These are phyloP conservation scores for Zarea fungicola DNA, from an alignment of 2,329 filamentous ascomycete genomes.

Conservation along the genomic window DNA sequence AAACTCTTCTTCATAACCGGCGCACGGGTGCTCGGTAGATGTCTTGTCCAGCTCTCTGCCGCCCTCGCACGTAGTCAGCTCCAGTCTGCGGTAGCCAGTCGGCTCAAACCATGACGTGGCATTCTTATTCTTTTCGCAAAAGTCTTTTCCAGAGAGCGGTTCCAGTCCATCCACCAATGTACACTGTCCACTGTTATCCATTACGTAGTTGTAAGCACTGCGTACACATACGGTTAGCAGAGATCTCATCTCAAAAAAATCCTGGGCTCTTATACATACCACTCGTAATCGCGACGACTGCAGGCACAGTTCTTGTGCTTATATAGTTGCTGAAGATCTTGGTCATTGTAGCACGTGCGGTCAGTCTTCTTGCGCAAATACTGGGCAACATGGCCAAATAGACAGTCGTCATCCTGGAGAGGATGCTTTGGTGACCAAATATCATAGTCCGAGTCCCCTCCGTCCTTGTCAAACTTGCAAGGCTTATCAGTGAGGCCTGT, in stretches of 20 bases:
- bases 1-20: conserved; percentile 77
- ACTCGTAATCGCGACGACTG: conserved; percentile 84
- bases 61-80: conserved; percentile 78
- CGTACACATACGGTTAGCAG: conserved; percentile 23
- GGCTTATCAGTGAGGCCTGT: conserved; percentile 67
- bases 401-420: conserved; percentile 67
- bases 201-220: conserved; percentile 91
- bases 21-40: conserved; percentile 53
- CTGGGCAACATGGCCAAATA: conserved; percentile 85
- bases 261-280: conserved; percentile 54
- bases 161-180: conserved; percentile 66
- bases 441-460: conserved; percentile 64
- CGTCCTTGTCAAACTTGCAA: conserved; percentile 65
- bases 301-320: conserved; percentile 76
- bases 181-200: conserved; percentile 72
- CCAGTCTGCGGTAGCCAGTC: conserved; percentile 84
- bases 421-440: conserved; percentile 88
- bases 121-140: conserved; percentile 58
- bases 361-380: conserved; percentile 88
- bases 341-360: conserved; percentile 75
- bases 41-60: conserved; percentile 71
- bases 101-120: conserved; percentile 75
- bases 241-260: neutral
- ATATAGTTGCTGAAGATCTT: conserved; percentile 65
- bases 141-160: conserved; percentile 47